Base-by-base conservation (phyloP, 1,284 basidiomycete genomes). In the Trametes hirsuta region DNA sequence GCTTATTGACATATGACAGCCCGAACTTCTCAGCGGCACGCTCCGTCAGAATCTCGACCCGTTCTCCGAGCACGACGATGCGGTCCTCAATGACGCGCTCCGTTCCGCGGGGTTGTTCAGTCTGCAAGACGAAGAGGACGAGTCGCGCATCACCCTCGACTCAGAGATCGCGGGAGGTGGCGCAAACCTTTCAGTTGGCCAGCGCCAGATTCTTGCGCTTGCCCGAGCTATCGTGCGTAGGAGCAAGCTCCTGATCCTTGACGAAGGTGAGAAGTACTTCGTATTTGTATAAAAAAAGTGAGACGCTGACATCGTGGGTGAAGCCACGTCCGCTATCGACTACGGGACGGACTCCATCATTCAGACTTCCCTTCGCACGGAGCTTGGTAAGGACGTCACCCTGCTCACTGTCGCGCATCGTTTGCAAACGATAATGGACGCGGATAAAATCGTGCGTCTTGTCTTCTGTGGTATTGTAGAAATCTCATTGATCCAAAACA, bases 41-140 rank as follows among this genome's bases (percentile, higher is more conserved):
- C 71, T 88, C 24, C 77, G 86, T 21, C 74, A 81, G 56, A 87
- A 87, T 68, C 71, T 90, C 14, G 88, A 90, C 70, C 93, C 93
- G 0, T 94, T 94, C 69, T 81, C 79, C 9, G 81, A 88, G 70
- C 81, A 88, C 67, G 89, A 93, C 53, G 93, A 94, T 69, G 83
- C 83, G 0, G 76, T 74, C 4, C 73, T 88, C 46, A 86, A 87
- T 40, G 57, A 53, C 22, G 58, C 58, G 4, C 72, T 87, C 2
- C 79, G 79, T 12, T 74, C 83, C 15, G 78, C 85, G 5, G 84
- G 84, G 0, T 69, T 88, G 2, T 83, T 80, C 68, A 76, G 81
- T 2, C 69, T 84, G 3, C 84, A 85, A 63, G 75, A 66, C 36
- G 80, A 84, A 66, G 72, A 71, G 25, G 81, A 83, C 22, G 78